A percentile compares a stretch with the other conserved stretches of the same genome.
Evolutionary conservation across 495 filamentous ascomycete species (phyloP).

Genomic region (Bacidia rubella): DNA sequence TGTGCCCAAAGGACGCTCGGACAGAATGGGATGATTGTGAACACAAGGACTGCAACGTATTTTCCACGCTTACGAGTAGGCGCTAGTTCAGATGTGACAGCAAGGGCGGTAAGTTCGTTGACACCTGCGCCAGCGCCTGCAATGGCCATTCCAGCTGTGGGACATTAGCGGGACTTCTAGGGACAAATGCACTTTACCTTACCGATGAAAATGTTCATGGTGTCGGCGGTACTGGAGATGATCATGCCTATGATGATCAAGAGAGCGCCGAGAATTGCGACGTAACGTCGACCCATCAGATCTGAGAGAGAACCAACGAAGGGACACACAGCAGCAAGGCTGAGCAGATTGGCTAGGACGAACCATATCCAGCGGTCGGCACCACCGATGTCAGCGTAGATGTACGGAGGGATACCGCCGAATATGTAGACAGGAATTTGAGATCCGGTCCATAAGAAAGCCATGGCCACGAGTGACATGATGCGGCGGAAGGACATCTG

Average conservation of each 20-base stretch:
- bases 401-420: constrained; percentile 47
- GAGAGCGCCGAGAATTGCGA: constrained; percentile 45
- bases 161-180: too few species aligned
- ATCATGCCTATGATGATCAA: constrained; percentile 55
- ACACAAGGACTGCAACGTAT: constrained; percentile 52
- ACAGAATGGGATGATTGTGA: constrained; percentile 55
- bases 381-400: constrained; percentile 54
- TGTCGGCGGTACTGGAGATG: constrained; percentile 46
- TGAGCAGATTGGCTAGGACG: constrained; percentile 51
- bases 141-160: constrained; percentile 45
- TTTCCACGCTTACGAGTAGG: constrained; percentile 53
- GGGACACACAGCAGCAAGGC: constrained; percentile 54
- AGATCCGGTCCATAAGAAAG: constrained; percentile 52
- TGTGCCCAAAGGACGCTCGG: constrained; percentile 59
- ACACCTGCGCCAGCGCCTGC: constrained; percentile 50
- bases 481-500: constrained; percentile 45
- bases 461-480: constrained; percentile 50
- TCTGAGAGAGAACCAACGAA: constrained; percentile 63
- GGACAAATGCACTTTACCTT: too few species aligned
- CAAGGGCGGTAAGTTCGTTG: constrained; percentile 54
- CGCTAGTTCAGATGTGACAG: constrained; percentile 54
- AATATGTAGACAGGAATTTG: constrained; percentile 53
- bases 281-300: constrained; percentile 51
- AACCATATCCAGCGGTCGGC: constrained; percentile 61
- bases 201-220: constrained; percentile 61